Evolutionary conservation across 164 flowering plant species (phyloP), one percentile per base, ranked within the genome.

Genomic region (Hamamelis virginiana): DNA sequence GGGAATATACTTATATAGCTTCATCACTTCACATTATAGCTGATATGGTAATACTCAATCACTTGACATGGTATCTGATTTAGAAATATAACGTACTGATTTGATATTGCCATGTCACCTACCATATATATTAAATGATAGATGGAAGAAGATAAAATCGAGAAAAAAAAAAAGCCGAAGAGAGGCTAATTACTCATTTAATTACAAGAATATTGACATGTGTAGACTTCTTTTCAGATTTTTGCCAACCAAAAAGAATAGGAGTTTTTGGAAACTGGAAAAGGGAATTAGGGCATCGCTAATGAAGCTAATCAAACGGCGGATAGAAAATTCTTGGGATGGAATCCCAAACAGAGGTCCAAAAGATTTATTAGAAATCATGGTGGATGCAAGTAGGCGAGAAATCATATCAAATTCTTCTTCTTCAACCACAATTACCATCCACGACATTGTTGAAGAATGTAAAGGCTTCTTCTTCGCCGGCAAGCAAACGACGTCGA

Each of bases 401-500:
- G 14, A 48, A 59, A 41, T 62, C 19, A 52, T 12, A 26, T 56
- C 68, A 4, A 16, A 27, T 22, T 67, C 67, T 0, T 12, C 47
- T 33, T n/a, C 77, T 16, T 14, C 80, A 5, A 58, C 75, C 11
- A 63, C 58, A 13, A 72, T 94, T 26, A 89, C 91, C 0, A 82
- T 78, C 3, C 46, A 84, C 18, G 98, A 94, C 85, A 92, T 94
- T 0, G 86, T 89, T 1, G 97, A 92, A 72, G 98, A 94, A 80
- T 94, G 98, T 81, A 94, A 94, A 81, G 84, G 84, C 59, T 92
- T 94, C 73, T 90, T 90, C 86, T 94, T 94, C 26, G 98, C 98
- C 52, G 97, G 98, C 22, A 89, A 94, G 68, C 94, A 90, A 67
- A 90, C 98, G 45, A 92, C 97, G 26, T 82, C 98, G 51, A 94